Conservation (phyloP, 352 stramenopile genomes). For the Phytophthora chlamydospora region DNA sequence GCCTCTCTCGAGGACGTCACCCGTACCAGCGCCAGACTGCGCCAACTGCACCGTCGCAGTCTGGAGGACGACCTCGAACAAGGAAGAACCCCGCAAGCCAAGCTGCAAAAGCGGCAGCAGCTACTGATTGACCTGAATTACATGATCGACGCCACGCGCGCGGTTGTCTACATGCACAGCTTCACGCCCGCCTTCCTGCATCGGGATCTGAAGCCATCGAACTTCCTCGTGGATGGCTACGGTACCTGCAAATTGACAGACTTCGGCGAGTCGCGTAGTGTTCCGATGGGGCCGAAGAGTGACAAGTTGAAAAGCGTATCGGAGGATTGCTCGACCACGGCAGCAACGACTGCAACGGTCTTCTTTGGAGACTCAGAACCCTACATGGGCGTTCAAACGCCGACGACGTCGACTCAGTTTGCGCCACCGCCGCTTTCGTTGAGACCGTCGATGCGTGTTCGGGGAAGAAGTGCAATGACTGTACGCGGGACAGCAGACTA, state of each 20-base stretch:
- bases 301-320: constrained; percentile 16
- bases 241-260: constrained; percentile 62
- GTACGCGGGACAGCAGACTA: constrained; percentile 82
- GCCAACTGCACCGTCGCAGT: constrained; percentile 16
- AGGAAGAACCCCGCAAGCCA: constrained; percentile 9
- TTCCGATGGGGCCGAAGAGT: constrained; percentile 33
- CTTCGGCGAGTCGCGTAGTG: constrained; percentile 61
- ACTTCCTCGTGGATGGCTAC: constrained; percentile 63
- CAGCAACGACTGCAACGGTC: constrained; percentile 18
- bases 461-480: constrained; percentile 58
- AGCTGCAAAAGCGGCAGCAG: constrained; percentile 38
- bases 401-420: constrained; percentile 19
- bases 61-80: constrained; percentile 12
- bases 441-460: constrained; percentile 39
- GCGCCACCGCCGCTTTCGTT: constrained; percentile 20
- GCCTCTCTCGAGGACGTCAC: constrained; percentile 53
- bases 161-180: constrained; percentile 74
- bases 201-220: constrained; percentile 72
- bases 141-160: constrained; percentile 70
- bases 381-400: constrained; percentile 28
- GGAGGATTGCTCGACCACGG: constrained; percentile 22
- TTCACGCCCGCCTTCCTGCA: constrained; percentile 77
- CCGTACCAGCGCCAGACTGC: constrained; percentile 31
- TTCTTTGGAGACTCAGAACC: constrained; percentile 24
- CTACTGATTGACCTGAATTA: constrained; percentile 60